Evolutionary conservation across 257 asterid species (phyloP).

Genomic region (Gynochthodes officinalis): DNA sequence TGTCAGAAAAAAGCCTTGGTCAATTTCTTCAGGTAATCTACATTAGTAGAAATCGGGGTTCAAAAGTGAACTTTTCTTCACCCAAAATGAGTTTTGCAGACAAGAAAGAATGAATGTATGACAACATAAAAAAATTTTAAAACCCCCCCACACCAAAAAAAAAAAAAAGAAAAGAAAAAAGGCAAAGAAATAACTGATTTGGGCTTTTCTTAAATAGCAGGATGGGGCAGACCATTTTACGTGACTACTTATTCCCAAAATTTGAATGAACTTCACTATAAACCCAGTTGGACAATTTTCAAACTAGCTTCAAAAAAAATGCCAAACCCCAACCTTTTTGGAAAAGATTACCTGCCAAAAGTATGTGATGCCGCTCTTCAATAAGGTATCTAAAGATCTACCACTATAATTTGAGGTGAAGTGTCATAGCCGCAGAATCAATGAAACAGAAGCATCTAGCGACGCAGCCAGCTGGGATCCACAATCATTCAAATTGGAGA

Average conservation of each 20-base stretch:
- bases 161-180: not conserved
- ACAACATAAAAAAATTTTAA: no score
- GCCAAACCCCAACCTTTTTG: conserved; percentile 33
- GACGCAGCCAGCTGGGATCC: conserved; percentile 81
- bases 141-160: no score
- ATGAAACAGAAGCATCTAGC: conserved; percentile 80
- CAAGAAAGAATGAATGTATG: not conserved
- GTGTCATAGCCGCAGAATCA: conserved; percentile 64
- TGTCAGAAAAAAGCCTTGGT: not conserved
- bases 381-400: conserved; percentile 48
- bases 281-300: conserved; percentile 1
- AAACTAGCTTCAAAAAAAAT: conserved; percentile 16
- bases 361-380: conserved; percentile 55
- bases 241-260: not conserved
- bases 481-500: conserved; percentile 83
- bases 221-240: not conserved
- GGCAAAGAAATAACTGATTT: not conserved
- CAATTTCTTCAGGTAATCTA: not conserved
- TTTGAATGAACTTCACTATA: not conserved
- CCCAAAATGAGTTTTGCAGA: not conserved
- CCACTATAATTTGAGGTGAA: conserved; percentile 54
- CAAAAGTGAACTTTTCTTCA: not conserved
- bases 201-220: not conserved
- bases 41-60: no score
- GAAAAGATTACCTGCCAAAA: conserved; percentile 60